Evolutionary conservation across 352 stramenopile species (phyloP), one percentile per base, ranked within the genome.

Genomic region (Globisporangium paroecandrum): DNA sequence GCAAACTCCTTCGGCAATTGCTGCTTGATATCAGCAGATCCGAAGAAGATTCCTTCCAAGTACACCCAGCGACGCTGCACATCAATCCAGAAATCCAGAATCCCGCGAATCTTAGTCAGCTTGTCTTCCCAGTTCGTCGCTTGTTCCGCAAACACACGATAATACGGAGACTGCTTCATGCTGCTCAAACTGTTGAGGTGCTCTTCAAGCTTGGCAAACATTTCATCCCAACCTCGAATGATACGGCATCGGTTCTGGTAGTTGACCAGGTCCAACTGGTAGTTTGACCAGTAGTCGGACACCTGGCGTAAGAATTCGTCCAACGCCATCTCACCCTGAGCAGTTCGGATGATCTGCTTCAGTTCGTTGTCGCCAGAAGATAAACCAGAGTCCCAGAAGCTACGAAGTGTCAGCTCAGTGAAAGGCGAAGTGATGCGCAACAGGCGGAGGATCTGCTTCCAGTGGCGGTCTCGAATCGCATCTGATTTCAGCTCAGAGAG

Each of bases 141-240:
- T 73, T 98, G 91, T 74, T 99, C 97, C 32, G 98, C 97, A 78
- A 99, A 99, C 13, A 98, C 89, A 18, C 93, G 88, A 73, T 99
- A 99, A 76, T 99, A 99, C 4, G 98, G 98, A 9, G 95, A 99
- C 57, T 98, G 97, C 70, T 99, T 99, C 97, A 99, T 99, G 55
- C 98, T 97, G 43, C 84, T 85, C 55, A 99, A 89, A 38, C 96
- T 98, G 64, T 98, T 98, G 62, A 99, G 89, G 73, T 99, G 97
- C 71, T 99, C 98, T 70, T 99, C 98, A n/a, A 99, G 84, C 72
- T 98, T 98, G 1, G 91, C 90, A 76, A 99, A 99, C 65, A 99
- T 93, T 63, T 99, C 94, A 73, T 99, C 98, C 97, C 98, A 99
- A 4, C 97, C 96, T 62, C 91, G 90, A 81, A 99, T 99, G 38